Evolutionary conservation across 352 stramenopile species (phyloP).

Genomic region (Phytophthora citricola): DNA sequence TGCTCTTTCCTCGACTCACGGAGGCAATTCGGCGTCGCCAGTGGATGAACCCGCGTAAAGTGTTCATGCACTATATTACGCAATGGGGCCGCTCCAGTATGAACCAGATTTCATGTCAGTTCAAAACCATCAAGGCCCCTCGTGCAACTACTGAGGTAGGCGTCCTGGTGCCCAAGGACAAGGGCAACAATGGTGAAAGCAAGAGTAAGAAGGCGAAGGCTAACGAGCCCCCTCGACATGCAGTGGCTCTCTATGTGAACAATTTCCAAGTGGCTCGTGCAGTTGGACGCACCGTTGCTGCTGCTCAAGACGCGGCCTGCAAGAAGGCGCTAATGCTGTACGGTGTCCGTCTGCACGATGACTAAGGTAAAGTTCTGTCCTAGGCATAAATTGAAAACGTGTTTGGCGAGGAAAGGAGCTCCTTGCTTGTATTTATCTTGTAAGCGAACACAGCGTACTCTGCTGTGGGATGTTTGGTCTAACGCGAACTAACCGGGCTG

Average conservation of each 20-base stretch:
- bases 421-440: slow-evolving; percentile 16
- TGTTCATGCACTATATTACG: slow-evolving; percentile 66
- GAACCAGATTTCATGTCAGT: slow-evolving; percentile 52
- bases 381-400: neutral
- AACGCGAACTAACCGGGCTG: slow-evolving; percentile 25
- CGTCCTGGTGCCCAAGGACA: slow-evolving; percentile 38
- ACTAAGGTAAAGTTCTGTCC: slow-evolving; percentile 27
- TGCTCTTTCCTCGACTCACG: slow-evolving; percentile 73
- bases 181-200: slow-evolving; percentile 17
- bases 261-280: slow-evolving; percentile 63
- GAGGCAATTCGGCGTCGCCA: slow-evolving; percentile 80
- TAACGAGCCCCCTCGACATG: slow-evolving; percentile 43
- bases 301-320: slow-evolving; percentile 78
- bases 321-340: slow-evolving; percentile 69
- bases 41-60: slow-evolving; percentile 84
- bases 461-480: slow-evolving; percentile 14
- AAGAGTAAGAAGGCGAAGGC: slow-evolving; percentile 37
- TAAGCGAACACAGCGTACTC: slow-evolving; percentile 8
- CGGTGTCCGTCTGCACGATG: slow-evolving; percentile 59
- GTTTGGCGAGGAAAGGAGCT: neutral
- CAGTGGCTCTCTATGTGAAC: slow-evolving; percentile 77
- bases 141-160: slow-evolving; percentile 3
- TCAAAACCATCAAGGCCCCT: slow-evolving; percentile 52
- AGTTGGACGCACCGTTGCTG: slow-evolving; percentile 66
- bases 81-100: slow-evolving; percentile 53